Base-by-base conservation (phyloP, 192 early-diverging fungal genomes). In the Backusella westeae region DNA sequence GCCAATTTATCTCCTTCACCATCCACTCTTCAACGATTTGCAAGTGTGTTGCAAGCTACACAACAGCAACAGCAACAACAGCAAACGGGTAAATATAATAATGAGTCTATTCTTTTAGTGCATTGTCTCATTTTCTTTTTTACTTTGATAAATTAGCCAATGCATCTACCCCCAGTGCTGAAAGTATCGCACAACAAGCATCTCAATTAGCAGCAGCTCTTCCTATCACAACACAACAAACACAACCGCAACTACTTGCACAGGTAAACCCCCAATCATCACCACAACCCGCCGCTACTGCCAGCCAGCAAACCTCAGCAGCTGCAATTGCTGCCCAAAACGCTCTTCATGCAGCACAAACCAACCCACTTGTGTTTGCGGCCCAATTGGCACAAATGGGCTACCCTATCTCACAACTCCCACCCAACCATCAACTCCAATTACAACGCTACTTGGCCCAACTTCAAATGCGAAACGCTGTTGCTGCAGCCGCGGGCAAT, bases 311-410 rank as follows among this genome's bases (percentile, higher is more conserved):
- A 39, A 35, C 2, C 4, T 63, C 56, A 26, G 35, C 34, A 69
- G 35, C 34, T 29, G 68, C 68, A 10, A 69, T 69, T 10, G 68
- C 68, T 23, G 68, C 68, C n/a, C 72, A 74, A 74, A 72, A 72
- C 15, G 41, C 46, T 0, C 35, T 74, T 23, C 72, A 74, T 66
- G 32, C 72, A 15, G 53, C 46, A 8, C 56, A 52, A 65, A 35
- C 53, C 19, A 74, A 74, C 39, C 35, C 72, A 0, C 53, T 81
- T 4, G 66, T 71, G 26, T 32, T 81, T 41, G 80, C 80, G 5
- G 80, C 80, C 1, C 80, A 81, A 38, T 63, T 82, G 26, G 81
- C 74, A 8, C 77, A 78, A 74, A 78, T 82, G 81, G 77, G 76
- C 10, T 78, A 78, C 39, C 77, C 77, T 34, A 69, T 78, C 19